Base-by-base conservation (phyloP, 108 stramenopile species). In the Skeletonema menzelii region DNA sequence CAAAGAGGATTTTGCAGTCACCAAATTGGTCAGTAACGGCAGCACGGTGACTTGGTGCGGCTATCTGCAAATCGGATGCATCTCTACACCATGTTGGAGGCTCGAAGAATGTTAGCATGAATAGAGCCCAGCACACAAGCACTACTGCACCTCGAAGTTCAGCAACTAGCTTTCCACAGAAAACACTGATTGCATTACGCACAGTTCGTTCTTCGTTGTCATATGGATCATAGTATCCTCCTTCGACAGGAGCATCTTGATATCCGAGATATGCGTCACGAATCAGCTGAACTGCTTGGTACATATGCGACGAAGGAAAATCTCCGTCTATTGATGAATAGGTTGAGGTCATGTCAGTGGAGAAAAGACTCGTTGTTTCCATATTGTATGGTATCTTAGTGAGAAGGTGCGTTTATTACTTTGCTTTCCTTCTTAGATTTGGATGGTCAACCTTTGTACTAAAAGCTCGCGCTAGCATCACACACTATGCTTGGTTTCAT, bases 51-150 rank as follows among this genome's bases (percentile, higher is more conserved):
- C 61, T 57, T 0, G 56, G 12, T 37, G 53, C 59, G 31, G 68
- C 67, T 12, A 38, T 40, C 32, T 34, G 27, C 76, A 68, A 27
- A 68, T 56, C 31, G 27, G 67, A 59, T 68, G 59, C 57, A 27
- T 79, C 56, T 35, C 78, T 82, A 76, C 92, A 93, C 92, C 92
- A 93, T 47, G 46, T 31, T 4, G 92, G 92, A 15, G 92, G 92
- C 56, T 93, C 92, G 35, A 91, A 37, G 58, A 90, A 87, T 12
- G 79, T 73, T 26, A 93, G 62, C 42, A 88, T 30, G 20, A 89
- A 82, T 19, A 88, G 63, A 8, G 67, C 42, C 86, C 85, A 87
- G 34, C 76, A 64, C 1, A 67, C 61, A 0, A 60, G 22, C 15
- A 69, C 35, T 1, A 79, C 55, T 13, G 85, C 26, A 15, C 65